Evolutionary conservation across 768 basidiomycete species (phyloP).

Genomic region (Suillus subalutaceus): DNA sequence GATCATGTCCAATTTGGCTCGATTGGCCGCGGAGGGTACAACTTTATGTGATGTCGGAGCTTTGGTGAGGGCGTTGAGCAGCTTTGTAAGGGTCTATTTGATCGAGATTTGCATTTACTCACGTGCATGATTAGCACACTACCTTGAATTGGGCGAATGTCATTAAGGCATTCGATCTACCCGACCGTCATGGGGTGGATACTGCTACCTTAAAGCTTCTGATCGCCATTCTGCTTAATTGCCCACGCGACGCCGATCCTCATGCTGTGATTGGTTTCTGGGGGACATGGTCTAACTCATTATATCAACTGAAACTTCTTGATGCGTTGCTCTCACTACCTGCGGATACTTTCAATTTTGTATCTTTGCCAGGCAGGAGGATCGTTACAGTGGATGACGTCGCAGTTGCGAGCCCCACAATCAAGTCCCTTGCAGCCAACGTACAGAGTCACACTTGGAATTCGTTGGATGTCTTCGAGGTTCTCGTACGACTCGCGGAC

Average conservation of each 20-base stretch:
- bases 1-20: slow-evolving; percentile 66
- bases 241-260: slow-evolving; percentile 72
- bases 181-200: slow-evolving; percentile 83
- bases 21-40: slow-evolving; percentile 73
- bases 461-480: slow-evolving; percentile 86
- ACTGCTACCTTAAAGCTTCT: slow-evolving; percentile 88
- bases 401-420: slow-evolving; percentile 82
- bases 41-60: slow-evolving; percentile 74
- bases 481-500: slow-evolving; percentile 79
- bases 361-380: slow-evolving; percentile 78
- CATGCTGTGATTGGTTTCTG: slow-evolving; percentile 88
- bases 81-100: slow-evolving; percentile 59
- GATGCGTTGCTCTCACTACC: slow-evolving; percentile 89
- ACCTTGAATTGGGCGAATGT: slow-evolving; percentile 79
- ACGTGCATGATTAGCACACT: slow-evolving; percentile 49
- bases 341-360: slow-evolving; percentile 91
- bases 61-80: slow-evolving; percentile 70
- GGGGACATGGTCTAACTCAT: slow-evolving; percentile 81
- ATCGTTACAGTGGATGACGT: slow-evolving; percentile 92
- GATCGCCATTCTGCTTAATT: slow-evolving; percentile 84
- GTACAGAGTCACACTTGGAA: slow-evolving; percentile 96
- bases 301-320: slow-evolving; percentile 84
- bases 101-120: slow-evolving; percentile 10
- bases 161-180: slow-evolving; percentile 84
- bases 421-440: slow-evolving; percentile 86